Conservation (phyloP, 257 asterid genomes). For the Mitragyna speciosa region DNA sequence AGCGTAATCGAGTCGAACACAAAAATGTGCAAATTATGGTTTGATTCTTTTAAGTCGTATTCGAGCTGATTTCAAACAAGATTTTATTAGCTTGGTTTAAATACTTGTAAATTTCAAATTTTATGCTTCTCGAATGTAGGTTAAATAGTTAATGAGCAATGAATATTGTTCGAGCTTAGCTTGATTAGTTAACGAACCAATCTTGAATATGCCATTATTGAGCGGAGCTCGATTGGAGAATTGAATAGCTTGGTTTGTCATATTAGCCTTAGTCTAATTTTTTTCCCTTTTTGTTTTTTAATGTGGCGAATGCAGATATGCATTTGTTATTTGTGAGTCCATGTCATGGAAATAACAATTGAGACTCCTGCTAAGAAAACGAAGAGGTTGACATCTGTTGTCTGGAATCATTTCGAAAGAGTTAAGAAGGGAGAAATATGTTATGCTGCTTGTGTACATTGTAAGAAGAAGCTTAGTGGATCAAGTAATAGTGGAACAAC, state of each 20-base stretch:
- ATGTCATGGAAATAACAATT: constrained; percentile 64
- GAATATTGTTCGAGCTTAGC: not conserved
- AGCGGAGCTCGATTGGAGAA: not conserved
- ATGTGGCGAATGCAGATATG: constrained; percentile 39
- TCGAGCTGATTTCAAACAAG: not conserved
- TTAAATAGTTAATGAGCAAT: not conserved
- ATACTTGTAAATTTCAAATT: no score
- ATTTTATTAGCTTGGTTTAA: no score
- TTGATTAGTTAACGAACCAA: not conserved
- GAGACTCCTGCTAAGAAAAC: constrained; percentile 83
- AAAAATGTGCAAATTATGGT: not conserved
- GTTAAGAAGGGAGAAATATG: constrained; percentile 80
- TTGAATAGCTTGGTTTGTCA: not conserved
- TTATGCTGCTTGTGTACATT: constrained; percentile 90
- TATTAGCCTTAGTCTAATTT: not conserved
- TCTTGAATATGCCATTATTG: not conserved
- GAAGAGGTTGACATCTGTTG: constrained; percentile 91
- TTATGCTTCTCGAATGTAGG: not conserved
- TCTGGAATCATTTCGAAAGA: constrained; percentile 97
- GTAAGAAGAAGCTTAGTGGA: constrained; percentile 95
- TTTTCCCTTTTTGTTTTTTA: constrained; percentile 24
- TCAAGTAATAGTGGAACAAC: constrained; percentile 98
- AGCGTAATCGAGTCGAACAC: not conserved
- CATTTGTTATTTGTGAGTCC: constrained; percentile 19
- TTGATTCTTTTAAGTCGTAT: no score